Base-by-base conservation (phyloP, 768 basidiomycete genomes). In the Xerocomus potaroensis region DNA sequence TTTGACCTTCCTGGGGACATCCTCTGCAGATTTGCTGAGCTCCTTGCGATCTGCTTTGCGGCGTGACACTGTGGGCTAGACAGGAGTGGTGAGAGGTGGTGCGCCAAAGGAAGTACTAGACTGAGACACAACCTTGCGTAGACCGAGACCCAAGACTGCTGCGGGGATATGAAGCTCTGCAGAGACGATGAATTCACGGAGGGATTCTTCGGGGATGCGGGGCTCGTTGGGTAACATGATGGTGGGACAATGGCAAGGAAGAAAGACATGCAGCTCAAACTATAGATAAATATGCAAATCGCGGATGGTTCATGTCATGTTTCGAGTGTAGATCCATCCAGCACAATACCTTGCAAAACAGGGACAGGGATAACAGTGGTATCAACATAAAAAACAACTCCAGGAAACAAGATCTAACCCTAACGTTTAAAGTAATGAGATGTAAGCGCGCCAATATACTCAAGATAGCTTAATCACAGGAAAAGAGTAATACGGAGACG, bases 151-250 rank as follows among this genome's bases (percentile, higher is more conserved):
- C 26, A n/a, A n/a, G 32, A 72, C 72, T 5, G 78, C 74, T 30
- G 73, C 65, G 27, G 81, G 79, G 16, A 87, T 68, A 53, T 80
- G 84, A 21, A 88, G 67, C 55, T 87, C 80, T 8, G 75, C 78
- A 41, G 76, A 74, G 45, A 81, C 74, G 48, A 80, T 72, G 58
- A 80, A 84, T 61, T 87, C 84, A 50, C 59, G 67, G 35, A 55
- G 57, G 27, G 44, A 8, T 11, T 34, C 35, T 24, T 47, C 48
- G 14, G 37, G 22, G 41, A 42, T 48, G 47, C 10, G 26, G 18
- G 30, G 32, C 30, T 59, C 53, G 6, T 21, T 23, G 30, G 46
- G 32, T 10, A 48, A 47, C 58, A 61, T 63, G 41, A 30, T 27
- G 40, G n/a, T 2, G 18, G 31, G 6, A 42, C 29, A 31, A n/a